phyloP scores from a whole-genome alignment of 768 basidiomycete species.

The Kwoniella sp. region DNA sequence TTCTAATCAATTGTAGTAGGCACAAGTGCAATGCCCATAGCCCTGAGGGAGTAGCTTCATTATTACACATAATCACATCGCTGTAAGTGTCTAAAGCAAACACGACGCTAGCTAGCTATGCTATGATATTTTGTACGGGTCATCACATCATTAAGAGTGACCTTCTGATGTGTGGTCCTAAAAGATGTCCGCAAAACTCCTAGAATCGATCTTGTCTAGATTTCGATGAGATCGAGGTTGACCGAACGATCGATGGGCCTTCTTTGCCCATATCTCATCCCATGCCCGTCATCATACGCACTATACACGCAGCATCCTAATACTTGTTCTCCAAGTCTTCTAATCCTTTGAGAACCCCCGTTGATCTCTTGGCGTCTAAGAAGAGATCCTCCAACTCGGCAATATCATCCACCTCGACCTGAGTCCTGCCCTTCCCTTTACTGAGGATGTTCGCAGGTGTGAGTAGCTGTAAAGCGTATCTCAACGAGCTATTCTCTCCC shows the following conservation, averaged over 20 bases:
- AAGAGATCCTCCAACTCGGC: slow-evolving; percentile 92
- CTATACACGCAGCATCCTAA: no score
- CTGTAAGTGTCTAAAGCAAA: background rate
- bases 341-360: slow-evolving; percentile 34
- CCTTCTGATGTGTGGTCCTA: no score
- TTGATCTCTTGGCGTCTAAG: slow-evolving; percentile 75
- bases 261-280: no score
- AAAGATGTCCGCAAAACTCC: no score
- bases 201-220: no score
- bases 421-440: slow-evolving; percentile 69
- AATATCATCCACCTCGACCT: slow-evolving; percentile 86
- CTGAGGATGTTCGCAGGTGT: slow-evolving; percentile 89
- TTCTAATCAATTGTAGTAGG: no score
- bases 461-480: slow-evolving; percentile 87
- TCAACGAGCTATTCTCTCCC: slow-evolving; percentile 77
- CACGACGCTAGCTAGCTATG: background rate
- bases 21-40: no score
- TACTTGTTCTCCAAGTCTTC: slow-evolving; percentile 21
- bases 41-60: no score
- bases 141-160: no score
- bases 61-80: background rate
- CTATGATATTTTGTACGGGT: background rate
- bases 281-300: no score
- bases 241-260: no score
- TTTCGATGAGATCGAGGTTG: no score